Evolutionary conservation across 1,139 yeast species (phyloP).

Genomic region (Protomyces pachydermus): DNA sequence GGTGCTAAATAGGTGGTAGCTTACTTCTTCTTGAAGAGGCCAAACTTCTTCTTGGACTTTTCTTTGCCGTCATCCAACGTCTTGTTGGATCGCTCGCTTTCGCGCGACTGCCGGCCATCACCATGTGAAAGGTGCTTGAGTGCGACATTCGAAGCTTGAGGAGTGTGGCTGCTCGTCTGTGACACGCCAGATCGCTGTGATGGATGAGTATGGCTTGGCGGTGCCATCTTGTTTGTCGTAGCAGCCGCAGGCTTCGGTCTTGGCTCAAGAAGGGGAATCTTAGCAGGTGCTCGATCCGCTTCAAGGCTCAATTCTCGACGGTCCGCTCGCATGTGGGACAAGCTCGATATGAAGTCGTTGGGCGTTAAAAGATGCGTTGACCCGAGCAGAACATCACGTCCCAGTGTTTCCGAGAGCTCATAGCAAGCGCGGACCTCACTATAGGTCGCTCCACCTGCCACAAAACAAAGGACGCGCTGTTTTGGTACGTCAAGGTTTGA

Average conservation of each 20-base stretch:
- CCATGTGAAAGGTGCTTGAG: background rate
- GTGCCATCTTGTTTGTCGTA: constrained; percentile 5
- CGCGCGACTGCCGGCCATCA: background rate
- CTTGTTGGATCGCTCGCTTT: constrained; percentile 4
- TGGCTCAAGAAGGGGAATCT: constrained; percentile 16
- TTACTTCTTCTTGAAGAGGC: constrained; percentile 35
- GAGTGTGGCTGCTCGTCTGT: background rate
- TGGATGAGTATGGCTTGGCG: background rate
- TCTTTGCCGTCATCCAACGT: constrained; percentile 10
- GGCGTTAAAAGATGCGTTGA: constrained; percentile 75
- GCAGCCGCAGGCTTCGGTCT: constrained; percentile 24
- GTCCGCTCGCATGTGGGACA: constrained; percentile 3
- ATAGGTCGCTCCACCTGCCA: constrained; percentile 86
- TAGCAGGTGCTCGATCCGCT: constrained; percentile 1
- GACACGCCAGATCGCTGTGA: background rate
- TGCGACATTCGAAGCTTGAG: background rate
- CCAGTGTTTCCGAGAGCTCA: constrained; percentile 57
- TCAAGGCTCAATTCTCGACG: constrained; percentile 14
- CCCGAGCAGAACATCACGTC: constrained; percentile 77
- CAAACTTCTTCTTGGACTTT: constrained; percentile 27
- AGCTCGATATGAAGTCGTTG: constrained; percentile 42
- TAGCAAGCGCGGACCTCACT: constrained; percentile 75
- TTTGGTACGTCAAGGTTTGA: constrained; percentile 59
- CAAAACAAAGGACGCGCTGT: constrained; percentile 70
- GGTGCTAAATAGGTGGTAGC: constrained; percentile 27